phyloP scores from a whole-genome alignment of 2,329 filamentous ascomycete species.

The Oidium heveae region DNA sequence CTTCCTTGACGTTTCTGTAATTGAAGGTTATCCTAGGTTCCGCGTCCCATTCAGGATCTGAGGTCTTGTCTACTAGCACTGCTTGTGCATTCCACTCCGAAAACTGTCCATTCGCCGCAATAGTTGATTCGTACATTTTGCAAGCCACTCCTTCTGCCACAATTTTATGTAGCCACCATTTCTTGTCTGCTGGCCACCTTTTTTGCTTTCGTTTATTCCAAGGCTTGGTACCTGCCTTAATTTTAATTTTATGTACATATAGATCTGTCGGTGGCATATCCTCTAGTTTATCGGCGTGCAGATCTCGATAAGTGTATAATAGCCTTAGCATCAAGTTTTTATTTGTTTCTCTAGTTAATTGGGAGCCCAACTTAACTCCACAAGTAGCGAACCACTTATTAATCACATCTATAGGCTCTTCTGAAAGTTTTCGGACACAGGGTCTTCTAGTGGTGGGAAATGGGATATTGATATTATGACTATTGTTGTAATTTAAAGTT shows the following conservation, averaged over 20 bases:
- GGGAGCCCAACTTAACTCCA: neutral
- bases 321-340: neutral
- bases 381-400: neutral
- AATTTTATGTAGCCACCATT: neutral
- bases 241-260: neutral
- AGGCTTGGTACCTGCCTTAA: neutral
- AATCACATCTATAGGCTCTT: neutral
- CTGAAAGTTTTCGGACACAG: neutral
- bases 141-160: neutral
- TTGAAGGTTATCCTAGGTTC: neutral
- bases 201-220: neutral
- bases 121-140: neutral
- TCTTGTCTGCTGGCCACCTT: neutral
- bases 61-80: neutral
- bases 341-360: neutral
- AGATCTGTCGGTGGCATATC: neutral
- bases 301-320: neutral
- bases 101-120: neutral
- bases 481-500: too few relatives aligned
- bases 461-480: neutral
- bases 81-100: neutral
- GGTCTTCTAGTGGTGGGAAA: neutral
- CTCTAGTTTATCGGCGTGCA: neutral
- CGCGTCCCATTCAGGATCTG: neutral
- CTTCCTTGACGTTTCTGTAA: conserved; percentile 1